A percentile compares a stretch with the other conserved stretches of the same genome.
Conservation (phyloP, 179 eudicot genomes). For the Monotropa hypopitys region DNA sequence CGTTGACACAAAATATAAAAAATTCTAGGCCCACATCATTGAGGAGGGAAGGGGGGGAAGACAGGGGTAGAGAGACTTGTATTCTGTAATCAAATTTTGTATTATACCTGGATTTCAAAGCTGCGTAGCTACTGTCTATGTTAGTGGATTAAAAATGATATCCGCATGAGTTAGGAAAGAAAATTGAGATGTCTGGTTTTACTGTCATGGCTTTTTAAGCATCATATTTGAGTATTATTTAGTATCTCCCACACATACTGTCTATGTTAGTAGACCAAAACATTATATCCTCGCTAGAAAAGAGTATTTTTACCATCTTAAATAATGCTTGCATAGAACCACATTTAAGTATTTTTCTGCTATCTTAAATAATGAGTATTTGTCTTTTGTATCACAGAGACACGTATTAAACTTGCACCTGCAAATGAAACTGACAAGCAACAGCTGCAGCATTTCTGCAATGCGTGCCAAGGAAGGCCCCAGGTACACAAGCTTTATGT, state of each 20-base stretch:
- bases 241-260: not conserved
- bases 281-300: not conserved
- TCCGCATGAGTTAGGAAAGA: not conserved
- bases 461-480: constrained; percentile 96
- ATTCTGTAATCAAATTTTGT: not conserved
- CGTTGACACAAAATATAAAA: not conserved
- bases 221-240: not conserved
- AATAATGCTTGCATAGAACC: not conserved
- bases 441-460: constrained; percentile 62
- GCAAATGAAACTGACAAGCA: constrained; percentile 44
- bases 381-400: constrained; percentile 29
- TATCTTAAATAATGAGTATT: not conserved
- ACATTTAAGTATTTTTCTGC: not conserved
- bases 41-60: not conserved
- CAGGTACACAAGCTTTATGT: constrained; percentile 40
- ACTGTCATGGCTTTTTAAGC: not conserved
- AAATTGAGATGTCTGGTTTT: not conserved
- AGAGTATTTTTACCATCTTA: not conserved
- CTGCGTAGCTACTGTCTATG: not conserved
- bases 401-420: constrained; percentile 60
- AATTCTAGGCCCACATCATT: not conserved
- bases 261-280: not conserved
- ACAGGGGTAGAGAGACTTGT: not conserved
- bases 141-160: not conserved
- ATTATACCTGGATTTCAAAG: not conserved